phyloP scores from a whole-genome alignment of 495 filamentous ascomycete species.

The Aspergillus sparsus region DNA sequence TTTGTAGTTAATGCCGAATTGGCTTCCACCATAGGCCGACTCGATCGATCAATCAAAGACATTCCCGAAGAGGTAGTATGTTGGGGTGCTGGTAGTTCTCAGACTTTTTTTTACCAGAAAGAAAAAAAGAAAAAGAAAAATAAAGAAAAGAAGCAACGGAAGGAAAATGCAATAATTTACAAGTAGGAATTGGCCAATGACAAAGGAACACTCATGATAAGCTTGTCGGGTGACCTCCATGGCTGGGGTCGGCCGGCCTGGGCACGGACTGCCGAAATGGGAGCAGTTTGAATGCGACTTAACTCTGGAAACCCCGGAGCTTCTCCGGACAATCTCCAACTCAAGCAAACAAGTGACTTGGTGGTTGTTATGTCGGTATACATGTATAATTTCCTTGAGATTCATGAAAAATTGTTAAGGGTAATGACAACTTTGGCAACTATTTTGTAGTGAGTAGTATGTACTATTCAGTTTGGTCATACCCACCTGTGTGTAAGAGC shows the following conservation, averaged over 20 bases:
- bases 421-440: too few relatives aligned
- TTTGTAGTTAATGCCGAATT: neutral
- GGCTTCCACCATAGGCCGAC: neutral
- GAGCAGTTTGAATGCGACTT: neutral
- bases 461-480: too few relatives aligned
- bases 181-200: constrained; percentile 15
- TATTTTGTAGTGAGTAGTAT: too few relatives aligned
- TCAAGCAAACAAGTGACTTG: neutral
- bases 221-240: constrained; percentile 20
- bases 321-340: constrained; percentile 2
- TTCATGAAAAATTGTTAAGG: neutral
- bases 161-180: too few relatives aligned
- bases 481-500: neutral
- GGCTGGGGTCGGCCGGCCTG: neutral
- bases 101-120: neutral
- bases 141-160: neutral
- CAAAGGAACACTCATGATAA: constrained; percentile 4
- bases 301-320: constrained; percentile 2
- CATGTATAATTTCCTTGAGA: neutral
- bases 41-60: neutral
- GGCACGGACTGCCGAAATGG: constrained; percentile 16
- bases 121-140: constrained; percentile 8
- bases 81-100: neutral
- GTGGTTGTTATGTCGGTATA: neutral
- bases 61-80: neutral